phyloP scores from a whole-genome alignment of 73 alveolate species.

The Paramecium biaurelia region DNA sequence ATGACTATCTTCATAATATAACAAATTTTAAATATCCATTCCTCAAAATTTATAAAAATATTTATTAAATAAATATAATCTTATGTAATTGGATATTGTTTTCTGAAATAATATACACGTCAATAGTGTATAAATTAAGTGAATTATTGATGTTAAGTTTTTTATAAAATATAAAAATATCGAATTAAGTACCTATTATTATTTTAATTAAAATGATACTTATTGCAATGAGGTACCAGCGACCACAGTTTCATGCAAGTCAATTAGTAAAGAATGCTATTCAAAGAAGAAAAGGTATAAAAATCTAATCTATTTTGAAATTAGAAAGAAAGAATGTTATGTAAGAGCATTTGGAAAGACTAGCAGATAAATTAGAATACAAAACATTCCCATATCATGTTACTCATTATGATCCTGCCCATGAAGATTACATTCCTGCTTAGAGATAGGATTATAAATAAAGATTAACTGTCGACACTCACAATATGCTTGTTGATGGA shows the following conservation, averaged over 20 bases:
- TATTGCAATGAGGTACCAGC: neutral
- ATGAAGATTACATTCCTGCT: slow-evolving; percentile 6
- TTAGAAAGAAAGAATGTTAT: neutral
- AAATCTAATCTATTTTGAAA: neutral
- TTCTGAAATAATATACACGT: neutral
- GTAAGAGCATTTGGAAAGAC: neutral
- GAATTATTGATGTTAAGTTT: neutral
- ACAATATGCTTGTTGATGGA: slow-evolving; percentile 49
- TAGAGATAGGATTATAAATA: neutral
- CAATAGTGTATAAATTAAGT: neutral
- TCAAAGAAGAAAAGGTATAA: neutral
- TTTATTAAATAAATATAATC: neutral
- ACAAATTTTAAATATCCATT: neutral
- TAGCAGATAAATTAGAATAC: neutral
- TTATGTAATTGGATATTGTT: neutral
- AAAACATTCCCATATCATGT: neutral
- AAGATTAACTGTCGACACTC: neutral
- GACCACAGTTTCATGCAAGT: neutral
- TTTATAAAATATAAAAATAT: too few relatives aligned
- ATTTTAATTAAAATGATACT: neutral
- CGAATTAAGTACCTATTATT: neutral
- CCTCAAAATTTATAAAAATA: neutral
- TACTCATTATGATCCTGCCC: slow-evolving; percentile 32
- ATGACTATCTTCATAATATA: slow-evolving; percentile 3
- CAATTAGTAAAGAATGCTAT: neutral